Conservation (phyloP, 805 yeast genomes). For the Suhomyces emberorum region DNA sequence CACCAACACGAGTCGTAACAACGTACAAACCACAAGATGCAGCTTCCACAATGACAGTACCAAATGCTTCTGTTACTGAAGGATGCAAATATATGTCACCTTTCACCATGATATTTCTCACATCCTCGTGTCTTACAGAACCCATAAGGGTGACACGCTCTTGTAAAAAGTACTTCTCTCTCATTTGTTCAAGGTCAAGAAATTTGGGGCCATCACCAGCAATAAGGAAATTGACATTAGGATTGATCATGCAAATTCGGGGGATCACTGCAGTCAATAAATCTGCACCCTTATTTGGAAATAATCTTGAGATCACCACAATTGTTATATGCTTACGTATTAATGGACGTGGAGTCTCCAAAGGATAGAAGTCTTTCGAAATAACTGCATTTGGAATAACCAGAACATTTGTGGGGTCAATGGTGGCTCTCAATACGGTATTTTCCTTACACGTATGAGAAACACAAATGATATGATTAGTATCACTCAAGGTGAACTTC, state of each 20-base stretch:
- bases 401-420: slow-evolving; percentile 73
- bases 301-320: slow-evolving; percentile 86
- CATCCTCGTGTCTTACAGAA: slow-evolving; percentile 86
- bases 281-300: slow-evolving; percentile 97
- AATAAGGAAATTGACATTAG: slow-evolving; percentile 70
- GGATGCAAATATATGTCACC: slow-evolving; percentile 96
- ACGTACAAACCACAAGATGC: slow-evolving; percentile 93
- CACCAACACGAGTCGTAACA: slow-evolving; percentile 95
- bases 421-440: slow-evolving; percentile 80
- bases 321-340: slow-evolving; percentile 56
- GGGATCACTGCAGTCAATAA: slow-evolving; percentile 83
- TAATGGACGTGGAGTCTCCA: slow-evolving; percentile 9
- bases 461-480: slow-evolving; percentile 94
- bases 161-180: slow-evolving; percentile 80
- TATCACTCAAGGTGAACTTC: slow-evolving; percentile 78
- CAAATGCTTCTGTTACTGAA: slow-evolving; percentile 94
- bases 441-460: slow-evolving; percentile 96
- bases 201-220: slow-evolving; percentile 98
- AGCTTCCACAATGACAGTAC: slow-evolving; percentile 95
- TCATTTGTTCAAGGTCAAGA: slow-evolving; percentile 91
- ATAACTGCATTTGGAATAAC: slow-evolving; percentile 97
- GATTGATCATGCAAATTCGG: slow-evolving; percentile 60
- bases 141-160: slow-evolving; percentile 86
- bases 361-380: slow-evolving; percentile 71
- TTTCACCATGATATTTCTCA: slow-evolving; percentile 84